These are phyloP conservation scores for Plasmodium gonderi DNA, from an alignment of 169 alveolate genomes.

Conservation along the genomic window DNA sequence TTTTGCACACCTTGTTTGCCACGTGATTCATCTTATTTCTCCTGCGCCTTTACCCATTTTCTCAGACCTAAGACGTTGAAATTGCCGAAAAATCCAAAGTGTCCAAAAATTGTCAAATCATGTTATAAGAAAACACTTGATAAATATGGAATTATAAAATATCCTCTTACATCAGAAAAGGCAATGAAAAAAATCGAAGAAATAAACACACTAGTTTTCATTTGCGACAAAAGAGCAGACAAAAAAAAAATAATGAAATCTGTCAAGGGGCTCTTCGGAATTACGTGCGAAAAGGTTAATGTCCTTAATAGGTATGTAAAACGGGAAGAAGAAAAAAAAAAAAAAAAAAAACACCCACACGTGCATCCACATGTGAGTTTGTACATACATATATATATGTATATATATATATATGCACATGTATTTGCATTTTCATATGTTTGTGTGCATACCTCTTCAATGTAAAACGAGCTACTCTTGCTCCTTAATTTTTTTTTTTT, in stretches of 20 bases:
- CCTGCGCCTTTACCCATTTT: not conserved
- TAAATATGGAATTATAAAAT: slow-evolving; percentile 92
- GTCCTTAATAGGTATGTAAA: slow-evolving; percentile 90
- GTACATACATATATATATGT: not conserved
- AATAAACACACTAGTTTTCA: slow-evolving; percentile 96
- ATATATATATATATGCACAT: not conserved
- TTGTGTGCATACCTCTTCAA: not conserved
- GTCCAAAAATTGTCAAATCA: slow-evolving; percentile 83
- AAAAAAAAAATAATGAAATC: slow-evolving; percentile 96
- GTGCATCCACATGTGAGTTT: not conserved
- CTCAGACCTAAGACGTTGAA: slow-evolving; percentile 84
- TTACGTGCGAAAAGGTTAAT: slow-evolving; percentile 94
- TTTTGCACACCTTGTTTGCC: no score
- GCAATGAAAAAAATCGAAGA: slow-evolving; percentile 99
- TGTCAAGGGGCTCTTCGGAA: slow-evolving; percentile 93
- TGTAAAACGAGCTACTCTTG: no score
- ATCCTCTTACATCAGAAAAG: slow-evolving; percentile 97
- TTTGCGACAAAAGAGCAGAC: slow-evolving; percentile 93
- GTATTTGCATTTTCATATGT: not conserved
- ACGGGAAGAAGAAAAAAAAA: not conserved
- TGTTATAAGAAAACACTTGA: slow-evolving; percentile 89
- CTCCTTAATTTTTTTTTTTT: not conserved
- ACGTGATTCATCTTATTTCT: not conserved
- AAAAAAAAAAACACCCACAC: not conserved
- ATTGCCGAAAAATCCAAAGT: slow-evolving; percentile 91